phyloP scores from a whole-genome alignment of 768 basidiomycete species.

The Sarcodon aspratus region DNA sequence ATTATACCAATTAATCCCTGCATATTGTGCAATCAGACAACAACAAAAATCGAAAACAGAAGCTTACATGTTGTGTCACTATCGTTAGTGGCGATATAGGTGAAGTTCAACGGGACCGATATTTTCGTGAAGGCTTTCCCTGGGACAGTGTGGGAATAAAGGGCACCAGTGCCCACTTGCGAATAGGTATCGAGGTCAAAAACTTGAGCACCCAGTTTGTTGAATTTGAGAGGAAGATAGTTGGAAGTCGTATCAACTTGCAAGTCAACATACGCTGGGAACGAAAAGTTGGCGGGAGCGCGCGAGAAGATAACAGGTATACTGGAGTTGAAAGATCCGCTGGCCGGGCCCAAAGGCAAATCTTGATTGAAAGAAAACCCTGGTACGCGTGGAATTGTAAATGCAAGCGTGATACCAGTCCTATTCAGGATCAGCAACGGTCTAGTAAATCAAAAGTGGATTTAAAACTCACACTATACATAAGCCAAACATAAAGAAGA shows the following conservation, averaged over 20 bases:
- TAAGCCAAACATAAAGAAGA: constrained; percentile 55
- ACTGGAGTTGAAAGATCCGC: constrained; percentile 42
- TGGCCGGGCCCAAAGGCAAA: constrained; percentile 48
- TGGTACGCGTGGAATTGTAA: constrained; percentile 81
- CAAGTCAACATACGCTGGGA: constrained; percentile 66
- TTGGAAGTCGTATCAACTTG: constrained; percentile 68
- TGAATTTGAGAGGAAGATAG: constrained; percentile 70
- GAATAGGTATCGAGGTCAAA: constrained; percentile 58
- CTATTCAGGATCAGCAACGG: constrained; percentile 20
- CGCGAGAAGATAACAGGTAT: constrained; percentile 60
- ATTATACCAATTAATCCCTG: constrained; percentile 69
- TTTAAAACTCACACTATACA: constrained; percentile 39
- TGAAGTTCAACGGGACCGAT: constrained; percentile 71
- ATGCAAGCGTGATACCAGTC: constrained; percentile 56
- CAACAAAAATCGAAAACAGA: constrained; percentile 3
- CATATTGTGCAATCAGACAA: constrained; percentile 2
- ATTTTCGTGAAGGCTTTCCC: constrained; percentile 59
- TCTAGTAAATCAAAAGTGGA: neutral
- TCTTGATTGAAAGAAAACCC: constrained; percentile 47
- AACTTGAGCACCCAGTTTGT: constrained; percentile 50
- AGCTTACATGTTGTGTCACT: constrained; percentile 74
- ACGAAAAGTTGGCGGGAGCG: constrained; percentile 81
- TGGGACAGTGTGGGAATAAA: constrained; percentile 46
- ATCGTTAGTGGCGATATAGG: constrained; percentile 68
- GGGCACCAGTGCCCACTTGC: constrained; percentile 57